Base-by-base conservation (phyloP, 73 alveolate genomes). In the Paramecium pentaurelia region DNA sequence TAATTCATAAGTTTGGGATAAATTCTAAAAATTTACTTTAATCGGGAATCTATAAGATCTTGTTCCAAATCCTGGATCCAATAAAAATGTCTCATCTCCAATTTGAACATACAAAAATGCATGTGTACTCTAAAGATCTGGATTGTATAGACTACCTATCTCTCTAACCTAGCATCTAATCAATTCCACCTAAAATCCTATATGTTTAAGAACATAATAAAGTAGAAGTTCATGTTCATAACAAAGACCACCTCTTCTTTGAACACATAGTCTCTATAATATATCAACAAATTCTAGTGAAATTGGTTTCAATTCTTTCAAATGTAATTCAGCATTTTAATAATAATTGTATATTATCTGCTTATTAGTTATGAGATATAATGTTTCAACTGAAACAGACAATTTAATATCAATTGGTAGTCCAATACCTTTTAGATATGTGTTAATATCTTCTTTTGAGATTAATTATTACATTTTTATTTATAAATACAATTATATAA, bases 21-120 rank as follows among this genome's bases (percentile, higher is more conserved):
- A 68, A 14, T 68, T 34, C 30, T 22, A 68, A 34, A 68, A 32
- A 28, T 68, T 68, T 11, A 68, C 40, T 68, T 68, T 68, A 0
- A 68, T 28, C 1, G 54, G 84, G 12, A 32, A 68, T 34, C 84
- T 68, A 32, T 32, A 68, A 9, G 84, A 68, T 68, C 84, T 68
- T 12, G 84, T 25, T 16, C 84, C 84, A 34, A 68, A 68, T 32
- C 84, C 84, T 32, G 84, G 84, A 68, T 68, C 84, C 28, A 68
- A 11, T 16, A 68, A 12, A 68, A 14, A 68, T 34, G 40, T 28
- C 7, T 68, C 84, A 68, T 68, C 84, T 12, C 47, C 28, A 3
- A 68, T 4, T 14, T 2, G 1, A 25, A 68, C 25, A 68, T 22
- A 42, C 22, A 68, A 68, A 68, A 68, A 68, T 12, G 84, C 84